phyloP scores from a whole-genome alignment of 352 stramenopile genomes.

The Phytophthora vignae region DNA sequence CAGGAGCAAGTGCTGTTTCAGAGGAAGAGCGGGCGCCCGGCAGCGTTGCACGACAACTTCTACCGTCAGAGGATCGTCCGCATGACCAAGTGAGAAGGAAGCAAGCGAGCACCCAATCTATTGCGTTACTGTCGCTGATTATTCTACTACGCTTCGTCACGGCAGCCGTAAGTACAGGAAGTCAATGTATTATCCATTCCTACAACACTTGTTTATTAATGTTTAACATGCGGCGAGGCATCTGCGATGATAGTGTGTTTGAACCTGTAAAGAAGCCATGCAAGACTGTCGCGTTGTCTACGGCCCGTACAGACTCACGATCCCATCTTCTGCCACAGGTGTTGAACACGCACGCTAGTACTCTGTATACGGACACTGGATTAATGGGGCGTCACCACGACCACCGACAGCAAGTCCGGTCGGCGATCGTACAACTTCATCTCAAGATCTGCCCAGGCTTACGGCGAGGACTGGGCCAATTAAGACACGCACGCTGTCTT shows the following conservation, averaged over 20 bases:
- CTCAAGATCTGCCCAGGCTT: slow-evolving; percentile 24
- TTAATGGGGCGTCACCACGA: neutral
- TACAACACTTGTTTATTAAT: neutral
- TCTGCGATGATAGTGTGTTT: neutral
- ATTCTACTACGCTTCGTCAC: neutral
- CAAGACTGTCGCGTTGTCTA: neutral
- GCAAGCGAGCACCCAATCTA: neutral
- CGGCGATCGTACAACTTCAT: slow-evolving; percentile 14
- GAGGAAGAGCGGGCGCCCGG: slow-evolving; percentile 31
- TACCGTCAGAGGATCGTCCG: slow-evolving; percentile 83
- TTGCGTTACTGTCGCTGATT: neutral
- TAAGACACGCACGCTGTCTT: neutral
- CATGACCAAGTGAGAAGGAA: slow-evolving; percentile 52
- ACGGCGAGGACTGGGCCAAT: neutral
- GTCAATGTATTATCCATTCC: neutral
- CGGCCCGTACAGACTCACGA: neutral
- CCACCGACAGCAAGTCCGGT: neutral
- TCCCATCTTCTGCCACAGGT: neutral
- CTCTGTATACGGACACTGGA: neutral
- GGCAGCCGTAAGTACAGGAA: neutral
- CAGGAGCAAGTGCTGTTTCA: slow-evolving; percentile 52
- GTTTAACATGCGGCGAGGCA: neutral
- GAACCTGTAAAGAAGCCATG: neutral
- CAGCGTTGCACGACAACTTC: slow-evolving; percentile 74
- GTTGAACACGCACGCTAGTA: neutral